These are phyloP conservation scores for Thielaviopsis euricoi DNA, from an alignment of 2,329 filamentous ascomycete species.

Conservation along the genomic window DNA sequence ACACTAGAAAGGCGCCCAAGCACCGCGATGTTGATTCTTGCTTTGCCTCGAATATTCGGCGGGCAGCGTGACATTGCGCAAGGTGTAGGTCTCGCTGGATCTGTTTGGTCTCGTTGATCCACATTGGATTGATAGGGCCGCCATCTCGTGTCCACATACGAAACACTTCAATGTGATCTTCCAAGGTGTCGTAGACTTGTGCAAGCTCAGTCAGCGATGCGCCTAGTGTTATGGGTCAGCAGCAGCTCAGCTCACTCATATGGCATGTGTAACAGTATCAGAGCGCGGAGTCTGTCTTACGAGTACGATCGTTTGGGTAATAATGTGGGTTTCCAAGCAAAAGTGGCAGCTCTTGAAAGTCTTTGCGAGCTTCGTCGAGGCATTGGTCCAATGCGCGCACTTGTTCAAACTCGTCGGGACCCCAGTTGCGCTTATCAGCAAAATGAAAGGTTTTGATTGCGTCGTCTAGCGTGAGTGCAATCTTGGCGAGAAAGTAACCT, in stretches of 20 bases:
- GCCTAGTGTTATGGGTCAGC: constrained; percentile 19
- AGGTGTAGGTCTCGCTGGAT: constrained; percentile 37
- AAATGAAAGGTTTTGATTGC: constrained; percentile 36
- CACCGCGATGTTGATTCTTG: constrained; percentile 33
- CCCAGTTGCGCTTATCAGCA: constrained; percentile 43
- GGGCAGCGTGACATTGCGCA: constrained; percentile 39
- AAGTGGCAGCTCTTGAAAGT: constrained; percentile 40
- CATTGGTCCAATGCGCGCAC: constrained; percentile 34
- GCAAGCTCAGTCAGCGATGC: constrained; percentile 36
- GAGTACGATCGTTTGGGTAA: constrained; percentile 34
- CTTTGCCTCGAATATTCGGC: constrained; percentile 36
- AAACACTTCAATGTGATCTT: constrained; percentile 31
- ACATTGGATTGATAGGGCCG: constrained; percentile 38
- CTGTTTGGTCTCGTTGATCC: constrained; percentile 34
- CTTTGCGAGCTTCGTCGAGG: constrained; percentile 42
- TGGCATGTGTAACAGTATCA: not conserved
- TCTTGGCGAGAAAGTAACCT: constrained; percentile 39
- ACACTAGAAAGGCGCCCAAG: constrained; percentile 38
- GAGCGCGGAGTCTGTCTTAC: constrained; percentile 1
- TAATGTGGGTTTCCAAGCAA: constrained; percentile 39
- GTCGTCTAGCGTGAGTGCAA: constrained; percentile 37
- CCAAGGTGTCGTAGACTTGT: constrained; percentile 27
- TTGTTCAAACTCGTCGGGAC: constrained; percentile 42
- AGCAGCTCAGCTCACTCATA: too few relatives aligned
- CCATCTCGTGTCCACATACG: constrained; percentile 37